These are phyloP conservation scores for Fraxinus greggii DNA, from an alignment of 305 asterid species.

Conservation along the genomic window DNA sequence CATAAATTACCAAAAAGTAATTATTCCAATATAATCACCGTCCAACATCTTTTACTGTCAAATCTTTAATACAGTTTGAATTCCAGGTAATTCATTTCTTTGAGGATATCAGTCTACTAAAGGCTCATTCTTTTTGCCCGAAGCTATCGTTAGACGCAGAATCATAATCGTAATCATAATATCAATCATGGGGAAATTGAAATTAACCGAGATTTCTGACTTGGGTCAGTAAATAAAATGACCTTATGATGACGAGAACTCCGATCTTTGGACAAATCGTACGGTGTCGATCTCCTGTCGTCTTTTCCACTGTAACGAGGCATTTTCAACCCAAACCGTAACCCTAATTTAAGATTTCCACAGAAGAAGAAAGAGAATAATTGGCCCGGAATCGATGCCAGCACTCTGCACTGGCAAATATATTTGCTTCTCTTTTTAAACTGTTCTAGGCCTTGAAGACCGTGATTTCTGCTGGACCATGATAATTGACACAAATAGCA, in stretches of 20 bases:
- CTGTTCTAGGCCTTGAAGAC: background rate
- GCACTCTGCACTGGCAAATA: background rate
- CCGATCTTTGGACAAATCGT: conserved; percentile 47
- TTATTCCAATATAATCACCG: background rate
- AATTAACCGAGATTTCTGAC: conserved; percentile 12
- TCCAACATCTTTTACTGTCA: background rate
- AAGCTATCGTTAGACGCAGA: background rate
- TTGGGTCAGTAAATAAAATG: background rate
- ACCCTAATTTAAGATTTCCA: conserved; percentile 5
- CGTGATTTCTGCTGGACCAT: background rate
- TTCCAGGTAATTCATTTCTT: background rate
- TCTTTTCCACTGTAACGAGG: conserved; percentile 52
- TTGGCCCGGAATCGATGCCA: background rate
- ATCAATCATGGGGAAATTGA: background rate
- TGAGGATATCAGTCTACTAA: background rate
- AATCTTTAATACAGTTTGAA: background rate
- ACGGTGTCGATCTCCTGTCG: conserved; percentile 49
- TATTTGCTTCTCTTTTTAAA: background rate
- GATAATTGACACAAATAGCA: background rate
- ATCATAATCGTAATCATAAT: conserved; percentile 10
- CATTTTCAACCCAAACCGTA: conserved; percentile 32
- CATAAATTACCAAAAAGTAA: background rate
- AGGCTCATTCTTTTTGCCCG: background rate
- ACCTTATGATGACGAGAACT: conserved; percentile 45
- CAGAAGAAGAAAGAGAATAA: background rate